Evolutionary conservation across 2,329 filamentous ascomycete genomes (phyloP), one percentile per base, ranked within the genome.

Genomic region (Aspergillus brunneoviolaceus): DNA sequence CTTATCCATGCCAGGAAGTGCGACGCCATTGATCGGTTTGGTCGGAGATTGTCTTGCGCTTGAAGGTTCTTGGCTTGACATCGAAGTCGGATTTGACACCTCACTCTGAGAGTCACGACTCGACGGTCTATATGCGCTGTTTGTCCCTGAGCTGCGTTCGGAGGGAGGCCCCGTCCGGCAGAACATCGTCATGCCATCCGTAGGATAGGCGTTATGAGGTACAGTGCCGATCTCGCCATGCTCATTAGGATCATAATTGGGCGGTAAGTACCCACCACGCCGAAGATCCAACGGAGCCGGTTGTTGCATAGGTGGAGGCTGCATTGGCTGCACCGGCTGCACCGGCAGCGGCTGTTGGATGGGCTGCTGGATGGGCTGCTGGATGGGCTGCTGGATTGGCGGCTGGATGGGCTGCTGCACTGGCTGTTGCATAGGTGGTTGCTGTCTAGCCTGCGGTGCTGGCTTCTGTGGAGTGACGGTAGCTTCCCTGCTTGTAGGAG

Each of bases 141-240:
- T 62, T 49, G 84, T 87, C 23, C 84, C 83, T 27, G 88, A 89
- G 76, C 83, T 92, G 76, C 78, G 85, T 77, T 88, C 87, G n/a
- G 87, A 89, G 53, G 84, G 84, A 45, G 88, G 85, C 4, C 87
- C 89, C 45, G 90, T 88, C 61, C 92, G 87, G 76, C 94, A 98
- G 63, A 97, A 89, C 86, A 98, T 96, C 0, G 94, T 97, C 92
- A 98, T 98, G 4, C 93, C 94, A 72, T 98, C 94, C 75, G 89
- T 86, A 0, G 94, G 93, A 73, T 97, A 97, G 10, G 95, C 92
- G 68, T 98, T 96, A 69, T 97, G 92, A 14, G 94, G 92, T 2
- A 96, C 85, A 14, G 86, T 78, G 4, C 87, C 82, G 61, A 91
- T 85, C 25, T 87, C 83, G 3, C 83, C 84, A 67, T 85, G 84